Conservation (phyloP, 257 asterid genomes). For the Orobanche coerulescens region DNA sequence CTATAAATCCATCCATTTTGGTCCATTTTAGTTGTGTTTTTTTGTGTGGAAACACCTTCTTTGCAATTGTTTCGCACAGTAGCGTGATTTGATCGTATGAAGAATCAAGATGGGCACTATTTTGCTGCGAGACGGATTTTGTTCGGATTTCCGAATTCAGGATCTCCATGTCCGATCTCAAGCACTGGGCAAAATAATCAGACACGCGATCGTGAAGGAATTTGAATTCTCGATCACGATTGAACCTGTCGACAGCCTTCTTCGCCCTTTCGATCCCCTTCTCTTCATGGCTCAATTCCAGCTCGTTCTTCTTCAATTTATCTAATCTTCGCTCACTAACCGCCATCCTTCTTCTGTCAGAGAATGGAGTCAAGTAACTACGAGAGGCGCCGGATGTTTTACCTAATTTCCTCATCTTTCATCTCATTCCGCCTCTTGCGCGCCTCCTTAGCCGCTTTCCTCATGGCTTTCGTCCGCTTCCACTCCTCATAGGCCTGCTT, state of each 20-base stretch:
- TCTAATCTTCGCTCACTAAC: neutral
- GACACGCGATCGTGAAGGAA: slow-evolving; percentile 34
- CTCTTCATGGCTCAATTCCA: slow-evolving; percentile 1
- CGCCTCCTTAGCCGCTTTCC: neutral
- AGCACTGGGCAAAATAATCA: slow-evolving; percentile 26
- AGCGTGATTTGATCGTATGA: slow-evolving; percentile 35
- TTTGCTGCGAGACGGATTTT: slow-evolving; percentile 43
- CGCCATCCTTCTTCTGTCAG: no score
- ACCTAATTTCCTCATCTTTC: neutral
- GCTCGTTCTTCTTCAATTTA: neutral
- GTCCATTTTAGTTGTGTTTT: no score
- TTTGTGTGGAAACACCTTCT: slow-evolving; percentile 39
- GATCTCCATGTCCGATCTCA: slow-evolving; percentile 30
- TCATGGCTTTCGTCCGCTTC: no score
- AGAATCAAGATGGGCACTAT: slow-evolving; percentile 54
- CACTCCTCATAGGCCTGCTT: no score
- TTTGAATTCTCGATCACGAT: slow-evolving; percentile 27
- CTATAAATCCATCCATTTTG: no score
- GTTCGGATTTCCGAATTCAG: slow-evolving; percentile 19
- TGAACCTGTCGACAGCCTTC: slow-evolving; percentile 29
- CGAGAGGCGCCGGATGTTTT: no score
- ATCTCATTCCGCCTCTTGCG: neutral
- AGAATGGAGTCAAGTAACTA: no score
- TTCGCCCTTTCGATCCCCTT: slow-evolving; percentile 31
- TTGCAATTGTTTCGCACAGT: slow-evolving; percentile 41